phyloP scores from a whole-genome alignment of 371 early-diverging fungal genomes.

The Apophysomyces variabilis region DNA sequence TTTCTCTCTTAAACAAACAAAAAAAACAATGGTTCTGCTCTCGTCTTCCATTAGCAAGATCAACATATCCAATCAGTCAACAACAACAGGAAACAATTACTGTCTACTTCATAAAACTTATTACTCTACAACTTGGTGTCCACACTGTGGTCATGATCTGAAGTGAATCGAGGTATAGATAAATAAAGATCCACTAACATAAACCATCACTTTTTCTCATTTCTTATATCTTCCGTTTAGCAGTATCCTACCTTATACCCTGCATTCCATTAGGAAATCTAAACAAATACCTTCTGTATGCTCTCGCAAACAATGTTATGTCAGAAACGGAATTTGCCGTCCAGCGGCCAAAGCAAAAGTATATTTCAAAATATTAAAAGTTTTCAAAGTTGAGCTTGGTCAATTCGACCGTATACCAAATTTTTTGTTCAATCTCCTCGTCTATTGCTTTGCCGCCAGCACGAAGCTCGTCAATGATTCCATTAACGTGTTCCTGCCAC shows the following conservation, averaged over 20 bases:
- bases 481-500: slow-evolving; percentile 15
- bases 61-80: neutral
- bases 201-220: neutral
- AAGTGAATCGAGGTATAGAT: slow-evolving; percentile 8
- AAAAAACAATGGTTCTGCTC: neutral
- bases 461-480: slow-evolving; percentile 14
- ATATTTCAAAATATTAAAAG: no score
- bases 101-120: slow-evolving; percentile 25
- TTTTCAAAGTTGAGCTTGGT: neutral
- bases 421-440: neutral
- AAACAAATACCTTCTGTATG: neutral
- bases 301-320: neutral
- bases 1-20: slow-evolving; percentile 9
- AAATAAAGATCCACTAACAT: neutral
- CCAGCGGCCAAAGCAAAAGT: neutral
- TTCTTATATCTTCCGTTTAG: neutral
- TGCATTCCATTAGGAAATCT: no score
- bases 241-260: no score
- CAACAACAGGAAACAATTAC: slow-evolving; percentile 13
- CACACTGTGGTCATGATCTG: slow-evolving; percentile 28
- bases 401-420: slow-evolving; percentile 11
- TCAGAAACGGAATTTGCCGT: neutral
- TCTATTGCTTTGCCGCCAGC: neutral
- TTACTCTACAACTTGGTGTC: slow-evolving; percentile 29
- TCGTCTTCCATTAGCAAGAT: neutral